Conservation (phyloP, 352 stramenopile genomes). For the Phytophthora europaea region DNA sequence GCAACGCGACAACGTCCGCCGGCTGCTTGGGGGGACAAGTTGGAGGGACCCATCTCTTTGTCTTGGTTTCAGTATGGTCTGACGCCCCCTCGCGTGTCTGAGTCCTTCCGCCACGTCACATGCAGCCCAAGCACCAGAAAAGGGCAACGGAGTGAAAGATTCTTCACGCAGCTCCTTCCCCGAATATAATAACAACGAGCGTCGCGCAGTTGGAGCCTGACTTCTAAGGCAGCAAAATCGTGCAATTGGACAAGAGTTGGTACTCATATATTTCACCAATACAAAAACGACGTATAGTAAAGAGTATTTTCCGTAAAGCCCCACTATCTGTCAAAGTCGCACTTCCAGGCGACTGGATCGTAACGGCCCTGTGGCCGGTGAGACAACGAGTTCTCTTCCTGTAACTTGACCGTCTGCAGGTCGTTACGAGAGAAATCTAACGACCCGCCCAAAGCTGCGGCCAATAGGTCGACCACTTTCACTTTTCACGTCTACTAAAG, state of each 20-base stretch:
- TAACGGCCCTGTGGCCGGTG: neutral
- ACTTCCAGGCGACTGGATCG: conserved; percentile 5
- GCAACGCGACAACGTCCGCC: conserved; percentile 22
- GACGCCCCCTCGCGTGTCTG: conserved; percentile 17
- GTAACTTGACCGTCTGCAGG: neutral
- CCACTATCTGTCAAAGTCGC: neutral
- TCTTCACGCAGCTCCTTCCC: neutral
- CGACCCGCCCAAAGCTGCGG: neutral
- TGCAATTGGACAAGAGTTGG: neutral
- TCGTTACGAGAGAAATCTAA: conserved; percentile 3
- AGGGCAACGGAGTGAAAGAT: neutral
- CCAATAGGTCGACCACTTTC: conserved; percentile 19
- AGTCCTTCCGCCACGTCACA: conserved; percentile 35
- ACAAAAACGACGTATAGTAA: neutral
- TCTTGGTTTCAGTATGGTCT: conserved; percentile 25
- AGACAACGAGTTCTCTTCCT: neutral
- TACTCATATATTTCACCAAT: neutral
- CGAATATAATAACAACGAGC: neutral
- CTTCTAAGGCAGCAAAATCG: neutral
- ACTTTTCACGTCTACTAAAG: conserved; percentile 12
- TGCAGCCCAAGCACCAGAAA: conserved; percentile 34
- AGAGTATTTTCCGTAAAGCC: neutral
- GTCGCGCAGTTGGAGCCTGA: neutral
- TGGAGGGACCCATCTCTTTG: conserved; percentile 33
- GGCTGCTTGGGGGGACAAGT: conserved; percentile 20